These are phyloP conservation scores for Passalora sequoiae DNA, from an alignment of 2,329 filamentous ascomycete species.

Conservation along the genomic window DNA sequence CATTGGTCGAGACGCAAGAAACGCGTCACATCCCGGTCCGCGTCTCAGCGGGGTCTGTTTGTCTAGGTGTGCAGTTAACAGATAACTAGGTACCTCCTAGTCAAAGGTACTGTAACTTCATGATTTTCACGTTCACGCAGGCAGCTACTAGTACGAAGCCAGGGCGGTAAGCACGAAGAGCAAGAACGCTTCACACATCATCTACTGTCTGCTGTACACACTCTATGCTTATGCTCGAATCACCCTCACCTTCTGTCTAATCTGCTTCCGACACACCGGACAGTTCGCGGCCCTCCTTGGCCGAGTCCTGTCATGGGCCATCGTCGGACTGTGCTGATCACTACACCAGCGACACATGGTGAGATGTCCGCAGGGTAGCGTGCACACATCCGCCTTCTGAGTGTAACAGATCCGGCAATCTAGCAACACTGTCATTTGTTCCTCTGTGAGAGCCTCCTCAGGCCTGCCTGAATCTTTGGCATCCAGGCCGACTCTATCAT, in stretches of 20 bases:
- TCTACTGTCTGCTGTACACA: no score
- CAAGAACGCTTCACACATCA: no score
- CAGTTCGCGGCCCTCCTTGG: constrained; percentile 38
- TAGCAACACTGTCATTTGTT: constrained; percentile 47
- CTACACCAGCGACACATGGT: constrained; percentile 54
- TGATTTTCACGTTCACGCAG: no score
- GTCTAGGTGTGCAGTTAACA: no score
- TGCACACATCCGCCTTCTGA: constrained; percentile 48
- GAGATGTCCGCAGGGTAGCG: constrained; percentile 52
- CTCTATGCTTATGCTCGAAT: constrained; percentile 29
- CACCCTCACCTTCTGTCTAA: constrained; percentile 41
- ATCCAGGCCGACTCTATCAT: constrained; percentile 39
- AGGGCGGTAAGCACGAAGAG: no score
- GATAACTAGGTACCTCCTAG: no score
- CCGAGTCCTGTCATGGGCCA: constrained; percentile 38
- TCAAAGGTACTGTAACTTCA: no score
- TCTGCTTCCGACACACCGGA: constrained; percentile 44
- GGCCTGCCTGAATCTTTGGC: constrained; percentile 44
- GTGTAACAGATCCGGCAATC: constrained; percentile 52
- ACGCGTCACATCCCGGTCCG: no score
- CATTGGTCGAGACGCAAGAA: no score
- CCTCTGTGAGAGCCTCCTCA: constrained; percentile 41
- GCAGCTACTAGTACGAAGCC: no score
- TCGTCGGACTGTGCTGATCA: constrained; percentile 45
- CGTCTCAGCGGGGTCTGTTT: no score